Evolutionary conservation across 768 basidiomycete species (phyloP).

Genomic region (Terana coerulea): DNA sequence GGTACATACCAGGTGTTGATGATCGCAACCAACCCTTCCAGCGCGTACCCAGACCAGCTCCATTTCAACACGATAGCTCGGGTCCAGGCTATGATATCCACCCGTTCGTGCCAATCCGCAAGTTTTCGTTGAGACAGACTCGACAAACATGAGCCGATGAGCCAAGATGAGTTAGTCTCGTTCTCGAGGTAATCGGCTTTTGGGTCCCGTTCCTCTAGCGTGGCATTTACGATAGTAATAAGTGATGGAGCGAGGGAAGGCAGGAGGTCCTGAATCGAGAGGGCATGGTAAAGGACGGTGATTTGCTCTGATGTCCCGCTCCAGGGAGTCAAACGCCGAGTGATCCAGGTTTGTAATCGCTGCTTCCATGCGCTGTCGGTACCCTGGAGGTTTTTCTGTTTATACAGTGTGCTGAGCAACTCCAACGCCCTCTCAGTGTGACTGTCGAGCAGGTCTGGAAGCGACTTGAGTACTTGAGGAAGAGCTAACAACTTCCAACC

Average conservation of each 20-base stretch:
- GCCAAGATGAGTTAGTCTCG: slow-evolving; percentile 46
- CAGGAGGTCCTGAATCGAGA: slow-evolving; percentile 51
- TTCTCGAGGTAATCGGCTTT: slow-evolving; percentile 27
- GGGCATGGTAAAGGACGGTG: slow-evolving; percentile 48
- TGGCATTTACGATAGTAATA: slow-evolving; percentile 40
- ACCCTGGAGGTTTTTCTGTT: slow-evolving; percentile 48
- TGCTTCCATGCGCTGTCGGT: slow-evolving; percentile 59
- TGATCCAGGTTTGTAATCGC: slow-evolving; percentile 47
- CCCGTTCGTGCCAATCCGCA: slow-evolving; percentile 42
- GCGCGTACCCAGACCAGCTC: slow-evolving; percentile 52
- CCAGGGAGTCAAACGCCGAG: slow-evolving; percentile 40
- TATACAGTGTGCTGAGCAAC: slow-evolving; percentile 47
- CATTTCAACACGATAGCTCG: slow-evolving; percentile 43
- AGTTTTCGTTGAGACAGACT: slow-evolving; percentile 42
- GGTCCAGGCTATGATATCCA: slow-evolving; percentile 51
- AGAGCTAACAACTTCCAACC: slow-evolving; percentile 73
- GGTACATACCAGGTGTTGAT: slow-evolving; percentile 41
- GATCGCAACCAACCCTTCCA: slow-evolving; percentile 52
- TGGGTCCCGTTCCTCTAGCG: slow-evolving; percentile 30
- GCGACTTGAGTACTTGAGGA: slow-evolving; percentile 52
- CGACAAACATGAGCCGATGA: slow-evolving; percentile 57
- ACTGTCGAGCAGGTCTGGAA: slow-evolving; percentile 40
- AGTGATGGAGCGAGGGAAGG: slow-evolving; percentile 40
- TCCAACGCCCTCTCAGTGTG: slow-evolving; percentile 41
- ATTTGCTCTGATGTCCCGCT: slow-evolving; percentile 38